Evolutionary conservation across 352 stramenopile species (phyloP), one percentile per base, ranked within the genome.

Genomic region (Globisporangium iwayamae): DNA sequence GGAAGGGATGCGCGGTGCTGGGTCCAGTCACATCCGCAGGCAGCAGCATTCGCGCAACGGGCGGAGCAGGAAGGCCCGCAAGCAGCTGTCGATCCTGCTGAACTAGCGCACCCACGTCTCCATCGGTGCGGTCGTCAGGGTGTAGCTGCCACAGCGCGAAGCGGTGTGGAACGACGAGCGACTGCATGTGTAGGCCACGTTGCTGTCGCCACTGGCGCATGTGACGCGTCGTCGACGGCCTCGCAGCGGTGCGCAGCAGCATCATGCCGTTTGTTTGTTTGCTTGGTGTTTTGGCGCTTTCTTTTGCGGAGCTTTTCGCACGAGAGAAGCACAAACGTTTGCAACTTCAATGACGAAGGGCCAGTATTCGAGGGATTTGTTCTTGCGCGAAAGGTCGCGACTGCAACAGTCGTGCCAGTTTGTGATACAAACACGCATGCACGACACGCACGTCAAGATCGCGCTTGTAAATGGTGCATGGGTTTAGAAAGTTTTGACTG

Each of bases 111-210:
- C 32, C 16, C 50, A 30, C 25, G 28, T 73, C 48, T 2, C 45
- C 64, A 25, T 16, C 13, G 14, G 39, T 7, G 32, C 36, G 20
- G 14, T 30, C 63, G 69, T 69, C 62, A 7, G 69, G 59, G n/a
- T 48, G 58, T 4, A 76, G 25, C n/a, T 67, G 41, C 71, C 74
- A 81, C 47, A 81, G 74, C 55, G 74, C 69, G 46, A 81, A 77
- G 62, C 69, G 69, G 39, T 56, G n/a, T 28, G 56, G 39, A 8
- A 73, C 18, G 41, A 79, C 41, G 51, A 53, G 32, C 52, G 52
- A 22, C 4, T 45, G 52, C 18, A 32, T 7, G n/a, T 58, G 52
- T 10, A 58, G 52, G 30, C 32, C n/a, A 9, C 36, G 30, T 11
- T 18, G 30, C 30, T 56, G 51, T 9, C 16, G 51, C 51, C 34